Percentiles rank a stretch among this genome's conserved stretches.
Conservation (phyloP, 2,329 filamentous ascomycete genomes). For the Cladosporium austrohemisphaericum region DNA sequence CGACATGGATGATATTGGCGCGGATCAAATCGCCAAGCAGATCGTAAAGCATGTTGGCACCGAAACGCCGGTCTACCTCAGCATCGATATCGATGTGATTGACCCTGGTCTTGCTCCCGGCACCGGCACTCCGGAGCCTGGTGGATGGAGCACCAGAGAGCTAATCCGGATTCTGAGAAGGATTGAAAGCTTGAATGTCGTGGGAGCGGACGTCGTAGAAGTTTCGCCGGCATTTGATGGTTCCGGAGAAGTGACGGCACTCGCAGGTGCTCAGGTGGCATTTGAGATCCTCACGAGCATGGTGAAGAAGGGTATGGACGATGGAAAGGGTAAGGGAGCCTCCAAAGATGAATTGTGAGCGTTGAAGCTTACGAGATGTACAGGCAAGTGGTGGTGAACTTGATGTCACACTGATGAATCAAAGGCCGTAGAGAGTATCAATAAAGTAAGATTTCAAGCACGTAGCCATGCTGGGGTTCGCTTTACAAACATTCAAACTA, state of each 20-base stretch:
- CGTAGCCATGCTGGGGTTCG: too few species aligned
- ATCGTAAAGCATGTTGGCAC: conserved; percentile 71
- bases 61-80: conserved; percentile 75
- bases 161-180: conserved; percentile 78
- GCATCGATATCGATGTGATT: conserved; percentile 76
- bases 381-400: too few species aligned
- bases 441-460: too few species aligned
- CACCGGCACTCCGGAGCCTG: conserved; percentile 84
- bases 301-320: conserved; percentile 55
- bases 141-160: conserved; percentile 87
- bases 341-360: conserved; percentile 26
- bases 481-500: too few species aligned
- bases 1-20: conserved; percentile 80
- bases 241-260: conserved; percentile 71
- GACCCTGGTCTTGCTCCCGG: conserved; percentile 68
- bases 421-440: too few species aligned
- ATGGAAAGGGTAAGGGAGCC: conserved; percentile 29
- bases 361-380: too few species aligned
- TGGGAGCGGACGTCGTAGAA: conserved; percentile 88
- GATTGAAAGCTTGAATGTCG: conserved; percentile 76
- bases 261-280: conserved; percentile 78
- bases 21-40: conserved; percentile 62
- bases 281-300: conserved; percentile 81
- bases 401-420: too few species aligned
- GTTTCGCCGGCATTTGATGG: conserved; percentile 83